Percentiles rank a stretch among this genome's conserved stretches.
phyloP scores from a whole-genome alignment of 2,329 filamentous ascomycete species.

The Cercospora sojina region DNA sequence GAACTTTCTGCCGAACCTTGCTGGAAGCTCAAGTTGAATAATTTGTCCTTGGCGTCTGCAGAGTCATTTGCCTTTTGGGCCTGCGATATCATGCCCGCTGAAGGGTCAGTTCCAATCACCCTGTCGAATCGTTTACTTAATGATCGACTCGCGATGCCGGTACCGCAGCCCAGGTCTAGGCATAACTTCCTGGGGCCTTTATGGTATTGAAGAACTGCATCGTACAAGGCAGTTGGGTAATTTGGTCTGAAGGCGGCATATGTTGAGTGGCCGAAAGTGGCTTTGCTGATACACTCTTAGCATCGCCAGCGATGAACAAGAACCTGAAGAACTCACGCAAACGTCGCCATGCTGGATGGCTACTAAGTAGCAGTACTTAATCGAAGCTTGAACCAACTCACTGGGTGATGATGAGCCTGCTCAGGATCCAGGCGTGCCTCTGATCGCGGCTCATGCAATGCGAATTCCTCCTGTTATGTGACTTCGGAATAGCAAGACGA shows the following conservation, averaged over 20 bases:
- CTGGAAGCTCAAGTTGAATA: conserved; percentile 50
- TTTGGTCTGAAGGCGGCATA: conserved; percentile 62
- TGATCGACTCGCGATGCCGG: conserved; percentile 57
- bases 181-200: conserved; percentile 41
- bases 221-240: conserved; percentile 58
- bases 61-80: conserved; percentile 31
- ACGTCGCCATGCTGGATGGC: conserved; percentile 14
- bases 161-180: conserved; percentile 64
- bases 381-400: background rate
- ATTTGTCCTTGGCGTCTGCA: conserved; percentile 11
- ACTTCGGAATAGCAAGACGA: background rate
- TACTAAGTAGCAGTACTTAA: background rate
- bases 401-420: background rate
- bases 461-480: background rate
- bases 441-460: background rate
- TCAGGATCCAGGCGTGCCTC: background rate
- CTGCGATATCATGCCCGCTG: conserved; percentile 53
- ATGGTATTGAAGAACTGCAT: conserved; percentile 57
- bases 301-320: background rate
- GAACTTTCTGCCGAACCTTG: conserved; percentile 55
- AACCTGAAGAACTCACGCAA: conserved; percentile 8
- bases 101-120: conserved; percentile 58
- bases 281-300: conserved; percentile 44
- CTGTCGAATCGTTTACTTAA: conserved; percentile 55
- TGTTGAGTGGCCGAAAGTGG: conserved; percentile 56